Percentiles rank a stretch among this genome's conserved stretches.
Conservation (phyloP, 2,329 filamentous ascomycete species). For the Lachnellula occidentalis region DNA sequence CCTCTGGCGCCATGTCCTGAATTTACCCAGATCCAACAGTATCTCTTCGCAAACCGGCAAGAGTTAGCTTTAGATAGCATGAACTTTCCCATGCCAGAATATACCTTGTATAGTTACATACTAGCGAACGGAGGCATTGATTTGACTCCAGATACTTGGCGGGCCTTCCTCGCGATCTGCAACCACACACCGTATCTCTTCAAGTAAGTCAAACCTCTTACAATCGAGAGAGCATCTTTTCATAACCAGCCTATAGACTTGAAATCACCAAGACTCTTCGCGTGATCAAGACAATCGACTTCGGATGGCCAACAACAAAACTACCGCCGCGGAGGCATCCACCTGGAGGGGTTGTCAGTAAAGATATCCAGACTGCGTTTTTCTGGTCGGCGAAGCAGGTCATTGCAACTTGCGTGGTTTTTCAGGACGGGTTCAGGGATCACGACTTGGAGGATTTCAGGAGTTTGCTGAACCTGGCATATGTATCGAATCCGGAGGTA, state of each 20-base stretch:
- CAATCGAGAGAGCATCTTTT: not conserved
- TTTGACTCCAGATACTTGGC: not conserved
- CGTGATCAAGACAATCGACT: not conserved
- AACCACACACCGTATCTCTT: not conserved
- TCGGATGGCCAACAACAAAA: not conserved
- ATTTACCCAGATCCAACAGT: constrained; percentile 2
- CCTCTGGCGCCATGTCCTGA: not conserved
- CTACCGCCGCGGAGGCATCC: not conserved
- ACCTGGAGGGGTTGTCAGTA: not conserved
- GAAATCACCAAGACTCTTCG: not conserved
- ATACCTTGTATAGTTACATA: constrained; percentile 3
- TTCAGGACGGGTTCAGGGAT: not conserved
- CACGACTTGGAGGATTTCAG: not conserved
- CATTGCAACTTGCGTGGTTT: not conserved
- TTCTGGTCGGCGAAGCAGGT: not conserved
- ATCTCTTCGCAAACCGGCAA: constrained; percentile 3
- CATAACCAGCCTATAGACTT: not conserved
- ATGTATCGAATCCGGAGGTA: not conserved
- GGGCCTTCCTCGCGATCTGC: not conserved
- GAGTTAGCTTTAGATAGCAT: constrained; percentile 11
- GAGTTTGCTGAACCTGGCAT: not conserved
- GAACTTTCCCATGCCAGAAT: constrained; percentile 9
- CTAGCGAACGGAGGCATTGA: not conserved
- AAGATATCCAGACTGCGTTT: not conserved
- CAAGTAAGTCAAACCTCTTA: not conserved